These are phyloP conservation scores for Wilhelminamyces savonicus DNA, from an alignment of 805 yeast species.

Conservation along the genomic window DNA sequence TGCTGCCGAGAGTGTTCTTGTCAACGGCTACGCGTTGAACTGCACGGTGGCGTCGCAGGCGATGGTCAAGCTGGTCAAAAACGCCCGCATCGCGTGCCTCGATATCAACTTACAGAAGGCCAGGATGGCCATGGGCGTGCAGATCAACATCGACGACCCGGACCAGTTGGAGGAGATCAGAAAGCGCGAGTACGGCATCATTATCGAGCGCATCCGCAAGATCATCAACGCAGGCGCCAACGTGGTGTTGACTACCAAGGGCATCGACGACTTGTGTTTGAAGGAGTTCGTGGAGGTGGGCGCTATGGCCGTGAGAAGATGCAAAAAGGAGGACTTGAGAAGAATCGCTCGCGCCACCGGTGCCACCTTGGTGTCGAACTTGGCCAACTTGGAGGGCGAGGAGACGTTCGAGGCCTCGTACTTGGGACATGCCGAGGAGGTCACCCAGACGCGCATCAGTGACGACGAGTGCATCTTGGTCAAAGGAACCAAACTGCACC, in stretches of 20 bases:
- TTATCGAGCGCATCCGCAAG: constrained; percentile 75
- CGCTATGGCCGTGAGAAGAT: constrained; percentile 93
- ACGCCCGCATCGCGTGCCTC: constrained; percentile 80
- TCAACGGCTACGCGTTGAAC: constrained; percentile 92
- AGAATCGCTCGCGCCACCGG: constrained; percentile 98
- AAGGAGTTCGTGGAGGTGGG: constrained; percentile 88
- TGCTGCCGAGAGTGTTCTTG: constrained; percentile 75
- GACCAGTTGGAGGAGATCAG: constrained; percentile 92
- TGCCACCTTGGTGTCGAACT: constrained; percentile 77
- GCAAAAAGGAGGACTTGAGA: constrained; percentile 93
- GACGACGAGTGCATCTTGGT: constrained; percentile 96
- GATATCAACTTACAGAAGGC: constrained; percentile 94
- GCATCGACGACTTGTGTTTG: constrained; percentile 87
- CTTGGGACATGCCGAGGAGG: constrained; percentile 87
- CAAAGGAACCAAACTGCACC: constrained; percentile 85
- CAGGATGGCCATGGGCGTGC: constrained; percentile 97
- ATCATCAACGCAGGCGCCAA: constrained; percentile 87
- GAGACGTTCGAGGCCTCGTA: constrained; percentile 82
- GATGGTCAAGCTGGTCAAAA: constrained; percentile 66
- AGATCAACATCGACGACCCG: constrained; percentile 94
- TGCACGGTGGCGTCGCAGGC: constrained; percentile 98
- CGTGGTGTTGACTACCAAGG: constrained; percentile 88
- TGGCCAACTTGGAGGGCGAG: constrained; percentile 94
- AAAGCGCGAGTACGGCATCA: constrained; percentile 80
- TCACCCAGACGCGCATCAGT: constrained; percentile 81